Evolutionary conservation across 495 filamentous ascomycete species (phyloP).

Genomic region (Penicillium cataractarum): DNA sequence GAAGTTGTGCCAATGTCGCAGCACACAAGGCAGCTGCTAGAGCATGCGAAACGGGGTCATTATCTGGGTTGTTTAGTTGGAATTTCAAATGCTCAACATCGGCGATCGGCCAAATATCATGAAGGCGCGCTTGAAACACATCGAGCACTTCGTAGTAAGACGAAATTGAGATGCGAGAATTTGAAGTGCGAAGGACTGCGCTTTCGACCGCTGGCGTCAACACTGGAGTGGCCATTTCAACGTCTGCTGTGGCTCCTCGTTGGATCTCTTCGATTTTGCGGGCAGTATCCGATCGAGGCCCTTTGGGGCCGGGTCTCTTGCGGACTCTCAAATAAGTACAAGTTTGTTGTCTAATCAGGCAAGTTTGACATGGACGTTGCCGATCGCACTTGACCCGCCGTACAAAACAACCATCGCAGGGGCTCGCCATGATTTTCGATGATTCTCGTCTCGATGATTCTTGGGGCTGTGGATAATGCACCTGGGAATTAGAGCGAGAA

Average conservation of each 20-base stretch:
- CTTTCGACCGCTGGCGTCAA: no score
- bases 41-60: slow-evolving; percentile 12
- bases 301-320: slow-evolving; percentile 23
- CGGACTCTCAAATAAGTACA: slow-evolving; percentile 26
- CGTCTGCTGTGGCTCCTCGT: neutral
- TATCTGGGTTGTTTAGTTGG: slow-evolving; percentile 1
- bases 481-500: slow-evolving; percentile 20
- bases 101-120: slow-evolving; percentile 25
- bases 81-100: slow-evolving; percentile 17
- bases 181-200: neutral
- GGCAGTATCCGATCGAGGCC: slow-evolving; percentile 18
- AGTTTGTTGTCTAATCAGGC: slow-evolving; percentile 12
- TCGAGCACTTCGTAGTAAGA: slow-evolving; percentile 18
- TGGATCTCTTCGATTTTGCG: slow-evolving; percentile 20
- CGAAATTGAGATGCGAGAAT: slow-evolving; percentile 13
- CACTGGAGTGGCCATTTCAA: neutral
- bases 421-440: slow-evolving; percentile 13
- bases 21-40: slow-evolving; percentile 23
- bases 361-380: slow-evolving; percentile 20
- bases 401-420: slow-evolving; percentile 24
- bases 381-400: slow-evolving; percentile 27
- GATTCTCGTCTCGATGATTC: slow-evolving; percentile 5
- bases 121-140: slow-evolving; percentile 15
- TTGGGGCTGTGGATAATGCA: neutral
- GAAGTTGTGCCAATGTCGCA: slow-evolving; percentile 23